Percentiles rank a stretch among this genome's conserved stretches.
These are phyloP conservation scores for Salicornia ramosissima DNA, from an alignment of 148 eudicot species.

Conservation along the genomic window DNA sequence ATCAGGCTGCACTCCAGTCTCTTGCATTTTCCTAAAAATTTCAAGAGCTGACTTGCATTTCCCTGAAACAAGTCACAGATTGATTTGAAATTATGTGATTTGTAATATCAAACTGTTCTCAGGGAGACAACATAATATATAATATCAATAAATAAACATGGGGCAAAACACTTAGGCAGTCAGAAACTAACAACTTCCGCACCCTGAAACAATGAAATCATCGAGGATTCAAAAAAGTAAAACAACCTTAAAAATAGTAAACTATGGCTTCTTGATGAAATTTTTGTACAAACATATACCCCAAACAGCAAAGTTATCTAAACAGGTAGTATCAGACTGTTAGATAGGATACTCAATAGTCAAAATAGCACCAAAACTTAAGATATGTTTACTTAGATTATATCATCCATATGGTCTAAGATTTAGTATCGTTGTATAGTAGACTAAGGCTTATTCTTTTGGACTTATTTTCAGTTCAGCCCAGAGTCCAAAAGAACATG, in stretches of 20 bases:
- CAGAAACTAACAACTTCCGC: neutral
- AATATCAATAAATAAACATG: neutral
- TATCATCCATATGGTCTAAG: neutral
- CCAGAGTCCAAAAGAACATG: too few relatives aligned
- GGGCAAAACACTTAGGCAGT: neutral
- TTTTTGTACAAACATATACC: neutral
- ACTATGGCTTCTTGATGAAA: neutral
- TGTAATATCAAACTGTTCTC: neutral
- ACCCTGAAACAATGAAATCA: neutral
- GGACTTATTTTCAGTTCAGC: too few relatives aligned
- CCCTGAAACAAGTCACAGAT: slow-evolving; percentile 37
- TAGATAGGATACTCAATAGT: neutral
- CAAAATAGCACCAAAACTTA: neutral
- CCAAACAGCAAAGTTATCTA: neutral
- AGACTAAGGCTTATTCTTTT: too few relatives aligned
- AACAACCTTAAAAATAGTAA: neutral
- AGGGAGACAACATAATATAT: neutral
- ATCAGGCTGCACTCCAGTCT: slow-evolving; percentile 71
- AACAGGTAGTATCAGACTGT: neutral
- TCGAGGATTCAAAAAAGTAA: neutral
- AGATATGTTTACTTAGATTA: neutral
- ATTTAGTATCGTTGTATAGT: too few relatives aligned
- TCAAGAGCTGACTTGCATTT: slow-evolving; percentile 56
- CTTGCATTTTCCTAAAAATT: slow-evolving; percentile 73
- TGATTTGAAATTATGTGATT: neutral